Conservation (phyloP, 495 filamentous ascomycete species). For the Aspergillus nanangensis region DNA sequence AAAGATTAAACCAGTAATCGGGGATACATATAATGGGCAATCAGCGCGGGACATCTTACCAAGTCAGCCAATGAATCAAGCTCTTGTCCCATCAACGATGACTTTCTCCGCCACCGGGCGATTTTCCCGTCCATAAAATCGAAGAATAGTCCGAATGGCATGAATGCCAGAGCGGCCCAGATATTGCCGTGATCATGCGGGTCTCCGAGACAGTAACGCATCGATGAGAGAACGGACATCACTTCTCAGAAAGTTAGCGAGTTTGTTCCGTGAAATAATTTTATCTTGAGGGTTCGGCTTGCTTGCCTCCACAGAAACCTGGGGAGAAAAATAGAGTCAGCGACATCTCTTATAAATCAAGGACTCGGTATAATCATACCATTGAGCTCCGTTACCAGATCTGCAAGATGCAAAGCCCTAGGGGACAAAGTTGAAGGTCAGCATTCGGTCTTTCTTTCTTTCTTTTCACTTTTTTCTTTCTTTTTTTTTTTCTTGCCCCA, state of each 20-base stretch:
- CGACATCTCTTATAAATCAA: no score
- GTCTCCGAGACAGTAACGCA: conserved; percentile 86
- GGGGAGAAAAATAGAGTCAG: conserved; percentile 11
- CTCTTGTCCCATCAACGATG: conserved; percentile 95
- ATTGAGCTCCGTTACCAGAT: conserved; percentile 93
- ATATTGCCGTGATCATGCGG: conserved; percentile 60
- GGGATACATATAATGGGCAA: no score
- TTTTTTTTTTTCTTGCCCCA: no score
- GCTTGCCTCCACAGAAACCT: conserved; percentile 54
- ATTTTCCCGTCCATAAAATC: conserved; percentile 98
- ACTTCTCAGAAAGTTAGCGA: conserved; percentile 42
- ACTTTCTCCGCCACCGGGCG: conserved; percentile 92
- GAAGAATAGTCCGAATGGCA: conserved; percentile 94
- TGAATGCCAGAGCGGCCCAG: conserved; percentile 78
- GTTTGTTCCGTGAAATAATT: neutral
- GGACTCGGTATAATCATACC: no score
- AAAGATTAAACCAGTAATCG: conserved; percentile 4
- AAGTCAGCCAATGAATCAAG: conserved; percentile 95
- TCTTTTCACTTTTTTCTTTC: no score
- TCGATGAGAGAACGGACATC: conserved; percentile 92
- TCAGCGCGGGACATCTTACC: no score
- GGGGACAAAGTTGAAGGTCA: conserved; percentile 11
- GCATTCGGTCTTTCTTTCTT: conserved; percentile 7
- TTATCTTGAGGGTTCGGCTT: neutral
- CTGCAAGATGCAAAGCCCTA: conserved; percentile 87